Base-by-base conservation (phyloP, 495 filamentous ascomycete species). In the Filosporella fistucella region DNA sequence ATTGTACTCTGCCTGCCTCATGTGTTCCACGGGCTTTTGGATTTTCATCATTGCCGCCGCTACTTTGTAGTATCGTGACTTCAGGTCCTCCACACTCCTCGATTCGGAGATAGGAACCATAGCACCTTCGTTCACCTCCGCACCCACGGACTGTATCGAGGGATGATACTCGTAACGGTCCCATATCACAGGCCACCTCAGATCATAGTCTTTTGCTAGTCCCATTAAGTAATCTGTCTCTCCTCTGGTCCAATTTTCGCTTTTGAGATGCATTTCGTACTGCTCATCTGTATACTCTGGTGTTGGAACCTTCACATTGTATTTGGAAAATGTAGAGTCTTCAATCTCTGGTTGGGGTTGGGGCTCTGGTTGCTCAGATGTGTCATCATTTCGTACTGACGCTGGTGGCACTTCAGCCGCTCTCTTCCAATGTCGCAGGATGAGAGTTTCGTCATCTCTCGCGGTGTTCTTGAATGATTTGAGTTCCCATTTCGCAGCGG, bases 181-280 rank as follows among this genome's bases (percentile, higher is more conserved):
- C 64, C 80, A 86, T 36, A 98, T 89, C n/a, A 98, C 66, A 13
- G 90, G 69, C 85, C 93, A 98, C 45, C 91, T 81, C 35, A 95
- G 69, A 54, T 93, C 88, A 56, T 80, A 95, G 11, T 91, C 82
- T 36, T 74, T 70, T 10, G 74, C 85, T 21, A 91, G 57, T 21
- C 79, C 67, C 60, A 96, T 70, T 48, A 98, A 67, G 58, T 95
- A 95, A 58, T 96, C 89, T 4, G 93, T 97, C 64, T 98, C 93
- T 42, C 90, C 85, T 51, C 84, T 86, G 16, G 86, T 80, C 93
- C 93, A 98, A 46, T 90, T 79, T 23, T 76, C 68, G 56, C 70
- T 84, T 54, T 78, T 76, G 33, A 98, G 62, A 55, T 87, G 78
- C 42, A 75, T 66, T 40, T 84, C 81, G 64, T 98, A 98, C 59